Evolutionary conservation across 164 flowering plant species (phyloP).

Genomic region (Aristolochia fimbriata): DNA sequence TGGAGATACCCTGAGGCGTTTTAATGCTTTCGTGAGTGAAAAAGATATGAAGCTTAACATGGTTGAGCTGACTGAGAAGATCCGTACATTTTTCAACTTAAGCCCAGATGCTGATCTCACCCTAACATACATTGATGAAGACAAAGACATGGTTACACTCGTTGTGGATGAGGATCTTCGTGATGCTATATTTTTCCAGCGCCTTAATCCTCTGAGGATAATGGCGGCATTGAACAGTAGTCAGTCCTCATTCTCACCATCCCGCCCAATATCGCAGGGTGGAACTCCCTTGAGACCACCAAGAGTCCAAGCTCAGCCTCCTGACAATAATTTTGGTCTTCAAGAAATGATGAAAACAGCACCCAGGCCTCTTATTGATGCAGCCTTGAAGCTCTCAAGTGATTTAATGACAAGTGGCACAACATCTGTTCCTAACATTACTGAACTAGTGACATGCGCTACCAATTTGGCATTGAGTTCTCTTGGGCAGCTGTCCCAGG

Average conservation of each 20-base stretch:
- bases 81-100: conserved; percentile 44
- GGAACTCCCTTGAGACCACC: conserved; percentile 42
- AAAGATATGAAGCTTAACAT: conserved; percentile 41
- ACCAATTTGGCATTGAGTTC: conserved; percentile 26
- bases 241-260: conserved; percentile 7
- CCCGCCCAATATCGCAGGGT: conserved; percentile 22
- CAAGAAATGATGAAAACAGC: conserved; percentile 36
- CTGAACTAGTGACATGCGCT: conserved; percentile 39
- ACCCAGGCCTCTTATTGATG: conserved; percentile 45
- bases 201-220: conserved; percentile 63
- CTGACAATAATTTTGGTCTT: conserved; percentile 16
- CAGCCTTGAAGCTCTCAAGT: conserved; percentile 28
- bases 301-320: conserved; percentile 12
- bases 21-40: conserved; percentile 32
- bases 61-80: conserved; percentile 44
- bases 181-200: conserved; percentile 56
- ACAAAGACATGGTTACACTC: conserved; percentile 66
- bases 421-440: conserved; percentile 33
- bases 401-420: conserved; percentile 19
- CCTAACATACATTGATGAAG: conserved; percentile 75
- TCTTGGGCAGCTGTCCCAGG: conserved; percentile 14
- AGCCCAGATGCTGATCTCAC: conserved; percentile 38
- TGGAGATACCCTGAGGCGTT: conserved; percentile 74
- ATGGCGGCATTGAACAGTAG: conserved; percentile 28
- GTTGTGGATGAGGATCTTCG: conserved; percentile 66